Base-by-base conservation (phyloP, 768 basidiomycete species). In the Amyloporia xantha region DNA sequence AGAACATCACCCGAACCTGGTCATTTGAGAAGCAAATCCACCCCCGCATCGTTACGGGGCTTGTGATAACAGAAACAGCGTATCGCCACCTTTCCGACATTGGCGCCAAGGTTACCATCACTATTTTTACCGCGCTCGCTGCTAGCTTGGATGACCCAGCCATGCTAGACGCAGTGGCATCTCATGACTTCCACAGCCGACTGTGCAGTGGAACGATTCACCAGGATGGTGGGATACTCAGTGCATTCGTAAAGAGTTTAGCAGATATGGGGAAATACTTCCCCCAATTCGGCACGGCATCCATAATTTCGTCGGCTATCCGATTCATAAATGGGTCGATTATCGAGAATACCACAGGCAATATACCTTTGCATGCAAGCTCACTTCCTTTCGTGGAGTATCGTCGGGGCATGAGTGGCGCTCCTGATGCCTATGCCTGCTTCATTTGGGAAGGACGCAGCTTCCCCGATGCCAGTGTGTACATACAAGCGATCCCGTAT, bases 381-480 rank as follows among this genome's bases (percentile, higher is more conserved):
- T 5, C 41, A 24, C 41, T 21, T 23, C 19, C 41, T 4, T 46
- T 46, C 23, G 30, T 46, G 7, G 44, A 46, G 21, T 46, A 46
- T 19, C 28, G 44, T 9, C 25, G 44, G 30, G 11, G 3, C 17
- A 35, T 21, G 23, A 25, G n/a, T 17, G 44, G 44, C 6, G 20
- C 37, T 4, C 28, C 28, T 35, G 44, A 46, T 11, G 44, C 33
- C 11, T 46, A 46, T 17, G n/a, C 17, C 5, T 46, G 4, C 30
- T 46, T 46, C 30, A 46, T 46, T 21, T 46, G 44, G 44, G 44
- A 46, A 25, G 13, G 12, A 21, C 11, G 20, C 12, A 12, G 21
- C 7, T 46, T 46, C 23, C 44, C 44, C 7, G 44, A 46, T 24
- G 44, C 11, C 13, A 35, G 17, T 11, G 30, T 33, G 10, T 46